phyloP scores from a whole-genome alignment of 1,139 yeast genomes.

The Hyphopichia pseudoburtonii region DNA sequence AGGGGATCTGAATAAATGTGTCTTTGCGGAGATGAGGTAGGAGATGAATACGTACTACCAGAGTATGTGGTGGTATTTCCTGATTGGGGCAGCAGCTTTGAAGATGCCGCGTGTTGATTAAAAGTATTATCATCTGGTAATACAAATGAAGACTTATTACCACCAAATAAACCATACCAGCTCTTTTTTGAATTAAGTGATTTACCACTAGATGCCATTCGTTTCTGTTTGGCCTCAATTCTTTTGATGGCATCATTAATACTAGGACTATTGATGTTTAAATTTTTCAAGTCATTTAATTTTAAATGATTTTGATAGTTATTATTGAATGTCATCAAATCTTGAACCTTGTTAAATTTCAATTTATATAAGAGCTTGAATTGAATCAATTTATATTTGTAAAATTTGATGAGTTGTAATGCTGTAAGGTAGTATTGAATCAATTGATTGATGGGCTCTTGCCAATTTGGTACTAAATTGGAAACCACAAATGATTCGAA shows the following conservation, averaged over 20 bases:
- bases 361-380: conserved; percentile 41
- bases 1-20: neutral
- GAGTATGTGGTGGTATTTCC: neutral
- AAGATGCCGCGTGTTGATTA: neutral
- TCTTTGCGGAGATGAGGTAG: conserved; percentile 5
- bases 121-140: conserved; percentile 5
- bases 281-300: conserved; percentile 29
- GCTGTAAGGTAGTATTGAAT: conserved; percentile 41
- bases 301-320: conserved; percentile 14
- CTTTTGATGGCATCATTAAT: conserved; percentile 37
- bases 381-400: conserved; percentile 47
- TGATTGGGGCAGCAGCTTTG: neutral
- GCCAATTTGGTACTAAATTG: conserved; percentile 44
- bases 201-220: conserved; percentile 8
- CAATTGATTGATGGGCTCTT: conserved; percentile 45
- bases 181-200: conserved; percentile 27
- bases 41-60: conserved; percentile 1
- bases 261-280: conserved; percentile 40
- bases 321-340: conserved; percentile 29
- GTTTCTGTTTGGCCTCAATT: conserved; percentile 26
- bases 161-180: conserved; percentile 51
- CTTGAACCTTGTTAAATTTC: conserved; percentile 42
- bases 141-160: conserved; percentile 21
- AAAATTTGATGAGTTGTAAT: conserved; percentile 41
- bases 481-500: conserved; percentile 39